These are phyloP conservation scores for Lachnellula cervina DNA, from an alignment of 2,329 filamentous ascomycete species.

Conservation along the genomic window DNA sequence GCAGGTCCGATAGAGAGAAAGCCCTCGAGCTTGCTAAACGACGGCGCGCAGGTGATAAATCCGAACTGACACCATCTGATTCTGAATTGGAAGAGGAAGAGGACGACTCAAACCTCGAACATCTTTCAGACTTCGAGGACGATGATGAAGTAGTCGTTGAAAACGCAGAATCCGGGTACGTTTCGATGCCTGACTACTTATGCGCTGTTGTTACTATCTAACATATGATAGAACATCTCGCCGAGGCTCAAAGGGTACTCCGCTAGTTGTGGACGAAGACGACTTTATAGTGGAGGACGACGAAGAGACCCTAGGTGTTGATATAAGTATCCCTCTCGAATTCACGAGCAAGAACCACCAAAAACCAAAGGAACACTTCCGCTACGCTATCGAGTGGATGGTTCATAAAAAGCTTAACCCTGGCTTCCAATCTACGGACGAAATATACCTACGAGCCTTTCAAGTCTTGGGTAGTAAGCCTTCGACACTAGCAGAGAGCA, in stretches of 20 bases:
- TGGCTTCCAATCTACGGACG: slow-evolving; percentile 57
- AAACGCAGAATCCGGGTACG: slow-evolving; percentile 2
- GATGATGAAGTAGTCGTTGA: slow-evolving; percentile 33
- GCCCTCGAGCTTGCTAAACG: slow-evolving; percentile 37
- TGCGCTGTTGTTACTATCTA: too few relatives aligned
- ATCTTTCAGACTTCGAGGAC: slow-evolving; percentile 47
- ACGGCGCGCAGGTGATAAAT: slow-evolving; percentile 37
- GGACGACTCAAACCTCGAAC: slow-evolving; percentile 30
- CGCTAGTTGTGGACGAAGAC: slow-evolving; percentile 18
- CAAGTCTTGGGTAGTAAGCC: slow-evolving; percentile 65
- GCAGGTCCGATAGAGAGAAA: slow-evolving; percentile 34
- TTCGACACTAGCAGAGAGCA: slow-evolving; percentile 60
- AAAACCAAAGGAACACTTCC: slow-evolving; percentile 68
- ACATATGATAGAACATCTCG: too few relatives aligned
- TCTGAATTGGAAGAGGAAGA: slow-evolving; percentile 21
- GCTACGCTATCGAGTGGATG: slow-evolving; percentile 72
- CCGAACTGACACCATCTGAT: slow-evolving; percentile 35
- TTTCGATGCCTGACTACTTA: neutral
- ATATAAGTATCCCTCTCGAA: slow-evolving; percentile 57
- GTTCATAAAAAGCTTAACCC: slow-evolving; percentile 75
- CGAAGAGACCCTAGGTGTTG: slow-evolving; percentile 51
- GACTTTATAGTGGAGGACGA: slow-evolving; percentile 62
- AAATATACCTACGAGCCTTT: slow-evolving; percentile 65
- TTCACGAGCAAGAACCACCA: slow-evolving; percentile 64
- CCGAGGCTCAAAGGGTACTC: slow-evolving; percentile 1